Evolutionary conservation across 768 basidiomycete species (phyloP).

Genomic region (Lactarius deliciosus): DNA sequence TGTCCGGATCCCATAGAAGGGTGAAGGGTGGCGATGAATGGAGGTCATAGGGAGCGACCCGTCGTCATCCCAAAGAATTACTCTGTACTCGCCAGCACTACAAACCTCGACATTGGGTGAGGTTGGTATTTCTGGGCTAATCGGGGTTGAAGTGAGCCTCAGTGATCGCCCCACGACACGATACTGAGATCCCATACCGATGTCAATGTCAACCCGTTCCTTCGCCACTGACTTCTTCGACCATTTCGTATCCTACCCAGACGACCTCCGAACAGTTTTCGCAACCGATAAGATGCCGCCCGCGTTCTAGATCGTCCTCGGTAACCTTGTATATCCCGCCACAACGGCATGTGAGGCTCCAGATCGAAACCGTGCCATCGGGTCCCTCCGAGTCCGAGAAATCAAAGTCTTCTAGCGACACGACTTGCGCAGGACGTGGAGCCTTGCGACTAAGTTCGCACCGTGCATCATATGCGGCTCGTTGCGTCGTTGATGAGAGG

Average conservation of each 20-base stretch:
- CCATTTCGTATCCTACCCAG: conserved; percentile 81
- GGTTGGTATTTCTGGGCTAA: not conserved
- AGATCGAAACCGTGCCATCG: conserved; percentile 40
- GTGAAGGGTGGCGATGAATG: not conserved
- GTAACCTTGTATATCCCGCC: conserved; percentile 64
- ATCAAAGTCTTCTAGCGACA: conserved; percentile 74
- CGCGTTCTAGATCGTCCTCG: conserved; percentile 60
- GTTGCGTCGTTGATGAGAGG: conserved; percentile 50
- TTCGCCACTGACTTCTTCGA: conserved; percentile 32
- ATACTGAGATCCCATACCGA: not conserved
- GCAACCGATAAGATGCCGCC: conserved; percentile 71
- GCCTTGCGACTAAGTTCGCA: conserved; percentile 30
- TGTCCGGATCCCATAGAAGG: not conserved
- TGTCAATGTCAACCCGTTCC: not conserved
- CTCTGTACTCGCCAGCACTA: not conserved
- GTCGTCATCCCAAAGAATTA: not conserved
- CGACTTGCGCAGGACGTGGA: conserved; percentile 71
- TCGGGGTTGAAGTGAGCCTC: not conserved
- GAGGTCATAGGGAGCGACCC: not conserved
- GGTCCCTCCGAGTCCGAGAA: conserved; percentile 36
- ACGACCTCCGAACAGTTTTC: conserved; percentile 76
- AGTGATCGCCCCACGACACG: not conserved
- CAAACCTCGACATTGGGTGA: not conserved
- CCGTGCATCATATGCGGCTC: conserved; percentile 51
- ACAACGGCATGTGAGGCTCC: conserved; percentile 70